Conservation (phyloP, 371 early-diverging fungal genomes). For the Mortierella sp. region DNA sequence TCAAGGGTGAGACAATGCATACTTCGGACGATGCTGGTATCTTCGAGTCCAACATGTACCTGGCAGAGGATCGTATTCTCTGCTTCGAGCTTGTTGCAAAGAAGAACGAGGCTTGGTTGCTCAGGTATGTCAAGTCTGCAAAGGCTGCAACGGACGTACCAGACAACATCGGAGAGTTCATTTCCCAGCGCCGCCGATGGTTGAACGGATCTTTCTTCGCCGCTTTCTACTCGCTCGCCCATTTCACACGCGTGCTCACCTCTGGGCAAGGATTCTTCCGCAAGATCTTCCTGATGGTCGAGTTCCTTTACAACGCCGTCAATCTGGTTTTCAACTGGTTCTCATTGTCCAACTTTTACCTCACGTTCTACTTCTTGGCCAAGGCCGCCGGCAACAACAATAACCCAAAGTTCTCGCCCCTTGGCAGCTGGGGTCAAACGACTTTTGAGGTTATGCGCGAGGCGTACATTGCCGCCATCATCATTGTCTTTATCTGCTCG, state of each 20-base stretch:
- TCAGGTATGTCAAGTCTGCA: conserved; percentile 74
- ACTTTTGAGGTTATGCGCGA: conserved; percentile 64
- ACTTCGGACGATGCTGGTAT: conserved; percentile 57
- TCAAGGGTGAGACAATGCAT: conserved; percentile 65
- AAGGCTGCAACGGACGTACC: conserved; percentile 81
- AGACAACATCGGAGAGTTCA: conserved; percentile 69
- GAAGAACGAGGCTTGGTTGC: conserved; percentile 67
- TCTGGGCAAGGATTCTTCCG: conserved; percentile 75
- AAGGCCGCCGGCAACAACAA: conserved; percentile 52
- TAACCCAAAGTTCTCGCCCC: conserved; percentile 38
- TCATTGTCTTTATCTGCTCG: conserved; percentile 75
- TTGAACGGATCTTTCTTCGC: conserved; percentile 82
- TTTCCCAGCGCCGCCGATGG: conserved; percentile 79
- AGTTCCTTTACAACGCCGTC: conserved; percentile 77
- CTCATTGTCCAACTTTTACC: conserved; percentile 58
- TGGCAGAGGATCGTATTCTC: conserved; percentile 80
- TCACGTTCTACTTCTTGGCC: conserved; percentile 39
- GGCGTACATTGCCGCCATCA: conserved; percentile 71
- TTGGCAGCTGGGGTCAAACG: conserved; percentile 57
- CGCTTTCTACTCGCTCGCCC: conserved; percentile 69
- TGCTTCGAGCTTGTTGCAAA: conserved; percentile 82
- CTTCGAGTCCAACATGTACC: conserved; percentile 80
- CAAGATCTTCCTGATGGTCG: conserved; percentile 76
- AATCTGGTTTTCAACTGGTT: conserved; percentile 84
- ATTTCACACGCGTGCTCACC: conserved; percentile 76